Conservation (phyloP, 2,329 filamentous ascomycete species). For the Talaromyces pinophilus region DNA sequence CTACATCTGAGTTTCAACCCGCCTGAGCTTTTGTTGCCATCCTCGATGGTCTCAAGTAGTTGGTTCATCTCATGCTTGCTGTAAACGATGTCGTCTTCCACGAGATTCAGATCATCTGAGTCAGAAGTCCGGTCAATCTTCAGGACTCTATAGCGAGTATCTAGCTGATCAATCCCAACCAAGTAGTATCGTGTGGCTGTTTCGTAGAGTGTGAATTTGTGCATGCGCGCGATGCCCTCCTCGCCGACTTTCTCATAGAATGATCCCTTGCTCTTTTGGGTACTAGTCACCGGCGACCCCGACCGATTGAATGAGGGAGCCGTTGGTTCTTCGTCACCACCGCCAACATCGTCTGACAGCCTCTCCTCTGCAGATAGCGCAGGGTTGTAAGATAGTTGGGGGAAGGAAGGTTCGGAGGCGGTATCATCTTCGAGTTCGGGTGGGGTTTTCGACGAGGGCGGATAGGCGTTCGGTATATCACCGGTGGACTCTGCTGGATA, state of each 20-base stretch:
- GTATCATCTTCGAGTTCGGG: constrained; percentile 8
- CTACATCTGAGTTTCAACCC: constrained; percentile 87
- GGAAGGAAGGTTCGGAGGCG: constrained; percentile 16
- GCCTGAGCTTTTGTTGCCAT: constrained; percentile 87
- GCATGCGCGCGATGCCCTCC: constrained; percentile 66
- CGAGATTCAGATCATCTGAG: constrained; percentile 74
- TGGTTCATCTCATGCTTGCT: constrained; percentile 89
- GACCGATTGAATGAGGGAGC: constrained; percentile 50
- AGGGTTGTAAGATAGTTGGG: constrained; percentile 34
- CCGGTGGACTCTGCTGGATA: constrained; percentile 1
- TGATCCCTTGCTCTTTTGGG: constrained; percentile 42
- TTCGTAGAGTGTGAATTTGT: constrained; percentile 97
- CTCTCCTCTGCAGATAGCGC: constrained; percentile 34
- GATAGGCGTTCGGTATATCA: background rate
- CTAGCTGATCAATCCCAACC: constrained; percentile 86
- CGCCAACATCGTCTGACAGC: constrained; percentile 36
- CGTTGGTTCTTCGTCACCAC: constrained; percentile 49
- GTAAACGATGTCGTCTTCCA: constrained; percentile 94
- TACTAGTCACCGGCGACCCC: constrained; percentile 38
- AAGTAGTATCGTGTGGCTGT: constrained; percentile 92
- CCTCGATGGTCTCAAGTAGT: constrained; percentile 89
- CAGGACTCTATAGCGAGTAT: constrained; percentile 83
- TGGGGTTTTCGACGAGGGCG: background rate
- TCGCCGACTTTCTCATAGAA: constrained; percentile 41
- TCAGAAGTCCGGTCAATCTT: constrained; percentile 92